Evolutionary conservation across 768 basidiomycete species (phyloP).

Genomic region (Sarcomyxa edulis): DNA sequence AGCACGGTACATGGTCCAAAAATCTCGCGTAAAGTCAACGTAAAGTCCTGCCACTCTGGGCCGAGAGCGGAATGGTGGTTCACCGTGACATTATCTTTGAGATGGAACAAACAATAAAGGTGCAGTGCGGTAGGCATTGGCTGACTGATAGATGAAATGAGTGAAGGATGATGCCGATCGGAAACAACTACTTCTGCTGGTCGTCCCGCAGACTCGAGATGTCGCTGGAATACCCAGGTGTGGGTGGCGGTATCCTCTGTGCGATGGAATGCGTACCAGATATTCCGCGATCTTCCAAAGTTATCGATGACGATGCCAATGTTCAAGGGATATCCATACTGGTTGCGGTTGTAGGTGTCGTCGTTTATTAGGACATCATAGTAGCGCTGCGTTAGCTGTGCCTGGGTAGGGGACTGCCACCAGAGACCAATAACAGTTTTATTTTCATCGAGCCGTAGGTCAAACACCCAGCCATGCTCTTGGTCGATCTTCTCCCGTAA

Average conservation of each 20-base stretch:
- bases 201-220: constrained; percentile 12
- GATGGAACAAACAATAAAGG: constrained; percentile 24
- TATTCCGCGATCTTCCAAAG: constrained; percentile 16
- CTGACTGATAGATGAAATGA: constrained; percentile 13
- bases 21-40: constrained; percentile 19
- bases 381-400: constrained; percentile 13
- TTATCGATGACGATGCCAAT: constrained; percentile 26
- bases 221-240: constrained; percentile 13
- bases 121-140: constrained; percentile 17
- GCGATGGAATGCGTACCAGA: constrained; percentile 8
- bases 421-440: constrained; percentile 16
- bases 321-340: constrained; percentile 21
- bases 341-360: constrained; percentile 21
- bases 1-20: constrained; percentile 23
- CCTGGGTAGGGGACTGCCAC: constrained; percentile 28
- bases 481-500: constrained; percentile 10
- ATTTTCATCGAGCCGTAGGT: constrained; percentile 13
- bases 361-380: constrained; percentile 27
- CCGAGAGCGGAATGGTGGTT: constrained; percentile 15
- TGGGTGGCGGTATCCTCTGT: neutral
- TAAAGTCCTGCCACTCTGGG: constrained; percentile 11
- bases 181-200: constrained; percentile 16
- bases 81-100: constrained; percentile 19
- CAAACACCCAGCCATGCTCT: constrained; percentile 18
- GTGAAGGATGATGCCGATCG: constrained; percentile 15